Percentiles rank a stretch among this genome's conserved stretches.
Evolutionary conservation across 495 filamentous ascomycete genomes (phyloP).

Genomic region (Hypomontagnella monticulosa): DNA sequence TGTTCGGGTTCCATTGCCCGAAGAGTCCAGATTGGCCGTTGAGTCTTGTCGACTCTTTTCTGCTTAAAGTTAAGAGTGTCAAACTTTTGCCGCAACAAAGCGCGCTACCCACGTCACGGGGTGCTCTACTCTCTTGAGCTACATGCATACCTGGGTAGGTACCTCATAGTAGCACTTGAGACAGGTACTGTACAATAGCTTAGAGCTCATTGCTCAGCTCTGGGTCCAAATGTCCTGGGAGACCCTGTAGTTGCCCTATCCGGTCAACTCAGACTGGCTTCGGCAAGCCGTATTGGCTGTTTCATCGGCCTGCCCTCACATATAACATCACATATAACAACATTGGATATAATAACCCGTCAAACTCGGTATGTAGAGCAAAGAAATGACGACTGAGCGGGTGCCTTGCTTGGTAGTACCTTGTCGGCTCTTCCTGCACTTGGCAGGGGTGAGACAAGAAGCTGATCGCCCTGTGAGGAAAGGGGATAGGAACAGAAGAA

Average conservation of each 20-base stretch:
- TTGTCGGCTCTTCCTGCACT: constrained; percentile 28
- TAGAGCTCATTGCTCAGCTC: constrained; percentile 20
- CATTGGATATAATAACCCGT: too few relatives aligned
- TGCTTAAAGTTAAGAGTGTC: background rate
- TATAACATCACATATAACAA: too few relatives aligned
- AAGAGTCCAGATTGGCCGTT: constrained; percentile 22
- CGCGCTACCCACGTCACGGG: constrained; percentile 16
- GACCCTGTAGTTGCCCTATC: constrained; percentile 22
- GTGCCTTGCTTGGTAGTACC: constrained; percentile 25
- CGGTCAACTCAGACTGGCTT: constrained; percentile 34
- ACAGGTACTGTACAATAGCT: background rate
- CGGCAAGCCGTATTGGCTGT: constrained; percentile 34
- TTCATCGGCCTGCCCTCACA: constrained; percentile 3
- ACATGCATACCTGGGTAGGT: too few relatives aligned
- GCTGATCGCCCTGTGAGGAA: constrained; percentile 28
- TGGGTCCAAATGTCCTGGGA: background rate
- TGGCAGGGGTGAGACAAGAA: constrained; percentile 34
- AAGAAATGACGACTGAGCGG: constrained; percentile 15
- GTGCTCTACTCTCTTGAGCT: background rate
- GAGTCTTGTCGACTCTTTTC: constrained; percentile 1
- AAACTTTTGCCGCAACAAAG: constrained; percentile 33
- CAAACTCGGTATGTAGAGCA: constrained; percentile 4
- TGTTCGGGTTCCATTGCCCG: constrained; percentile 25
- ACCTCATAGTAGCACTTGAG: background rate
- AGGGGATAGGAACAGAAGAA: background rate